These are phyloP conservation scores for Ceratocystis huliohia DNA, from an alignment of 2,329 filamentous ascomycete species.

Conservation along the genomic window DNA sequence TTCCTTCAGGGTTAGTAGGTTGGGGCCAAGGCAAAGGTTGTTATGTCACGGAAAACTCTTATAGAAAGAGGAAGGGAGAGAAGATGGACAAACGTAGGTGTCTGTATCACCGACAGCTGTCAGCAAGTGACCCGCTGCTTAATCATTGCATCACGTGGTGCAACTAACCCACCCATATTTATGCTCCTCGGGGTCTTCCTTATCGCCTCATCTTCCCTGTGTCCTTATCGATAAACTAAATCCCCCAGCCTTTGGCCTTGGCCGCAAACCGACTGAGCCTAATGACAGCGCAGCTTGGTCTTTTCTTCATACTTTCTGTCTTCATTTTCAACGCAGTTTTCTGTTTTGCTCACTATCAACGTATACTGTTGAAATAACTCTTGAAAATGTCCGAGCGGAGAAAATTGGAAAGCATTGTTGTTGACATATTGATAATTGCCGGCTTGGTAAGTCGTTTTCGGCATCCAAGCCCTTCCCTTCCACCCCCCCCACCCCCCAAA, in stretches of 20 bases:
- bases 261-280: conserved; percentile 1
- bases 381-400: conserved; percentile 21
- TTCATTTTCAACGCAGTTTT: not conserved
- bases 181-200: not conserved
- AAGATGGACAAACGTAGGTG: not conserved
- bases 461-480: not conserved
- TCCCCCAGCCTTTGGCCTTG: conserved; percentile 6
- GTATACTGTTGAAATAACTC: not conserved
- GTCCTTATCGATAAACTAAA: not conserved
- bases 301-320: not conserved
- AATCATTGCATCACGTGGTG: not conserved
- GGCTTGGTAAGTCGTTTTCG: conserved; percentile 19
- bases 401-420: conserved; percentile 21
- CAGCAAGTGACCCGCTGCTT: not conserved
- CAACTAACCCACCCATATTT: not conserved
- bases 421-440: conserved; percentile 22
- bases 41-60: too few species aligned
- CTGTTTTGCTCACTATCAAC: not conserved
- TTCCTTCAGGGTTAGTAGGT: not conserved
- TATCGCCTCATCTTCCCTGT: not conserved
- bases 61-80: too few species aligned
- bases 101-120: not conserved
- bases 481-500: too few species aligned
- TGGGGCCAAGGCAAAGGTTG: too few species aligned
- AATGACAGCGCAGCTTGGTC: conserved; percentile 1